Evolutionary conservation across 441 rosid genomes (phyloP).

Genomic region (Mallotus japonicus): DNA sequence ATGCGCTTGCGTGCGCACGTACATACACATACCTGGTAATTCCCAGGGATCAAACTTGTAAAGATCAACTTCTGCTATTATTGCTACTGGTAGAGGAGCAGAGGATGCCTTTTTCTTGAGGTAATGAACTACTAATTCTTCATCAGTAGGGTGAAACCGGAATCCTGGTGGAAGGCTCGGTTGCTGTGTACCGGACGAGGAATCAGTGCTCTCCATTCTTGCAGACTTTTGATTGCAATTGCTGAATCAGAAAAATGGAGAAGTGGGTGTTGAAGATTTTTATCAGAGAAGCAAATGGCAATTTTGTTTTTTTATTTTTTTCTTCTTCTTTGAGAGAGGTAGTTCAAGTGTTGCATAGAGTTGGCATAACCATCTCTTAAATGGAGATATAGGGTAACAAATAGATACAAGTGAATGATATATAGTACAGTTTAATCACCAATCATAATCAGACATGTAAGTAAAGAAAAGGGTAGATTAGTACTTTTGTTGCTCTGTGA

Average conservation of each 20-base stretch:
- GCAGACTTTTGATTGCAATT: neutral
- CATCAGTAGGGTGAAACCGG: conserved; percentile 82
- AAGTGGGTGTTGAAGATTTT: conserved; percentile 17
- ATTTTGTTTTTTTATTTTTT: conserved; percentile 1
- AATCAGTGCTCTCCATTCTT: conserved; percentile 68
- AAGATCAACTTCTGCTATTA: conserved; percentile 77
- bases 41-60: conserved; percentile 93
- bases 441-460: conserved; percentile 13
- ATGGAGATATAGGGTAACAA: conserved; percentile 26
- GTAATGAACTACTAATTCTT: conserved; percentile 81
- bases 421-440: neutral
- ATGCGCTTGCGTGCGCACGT: too few relatives aligned
- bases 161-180: conserved; percentile 84
- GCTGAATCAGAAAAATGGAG: conserved; percentile 4
- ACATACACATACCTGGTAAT: conserved; percentile 50
- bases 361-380: conserved; percentile 45
- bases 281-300: conserved; percentile 22
- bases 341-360: conserved; percentile 29
- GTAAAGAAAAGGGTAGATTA: conserved; percentile 20
- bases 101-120: conserved; percentile 71
- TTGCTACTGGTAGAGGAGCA: conserved; percentile 71
- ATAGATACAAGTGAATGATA: neutral
- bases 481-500: conserved; percentile 17
- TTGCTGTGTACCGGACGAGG: conserved; percentile 56
- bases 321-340: neutral